phyloP scores from a whole-genome alignment of 73 alveolate genomes.

The Uronychia setigera region DNA sequence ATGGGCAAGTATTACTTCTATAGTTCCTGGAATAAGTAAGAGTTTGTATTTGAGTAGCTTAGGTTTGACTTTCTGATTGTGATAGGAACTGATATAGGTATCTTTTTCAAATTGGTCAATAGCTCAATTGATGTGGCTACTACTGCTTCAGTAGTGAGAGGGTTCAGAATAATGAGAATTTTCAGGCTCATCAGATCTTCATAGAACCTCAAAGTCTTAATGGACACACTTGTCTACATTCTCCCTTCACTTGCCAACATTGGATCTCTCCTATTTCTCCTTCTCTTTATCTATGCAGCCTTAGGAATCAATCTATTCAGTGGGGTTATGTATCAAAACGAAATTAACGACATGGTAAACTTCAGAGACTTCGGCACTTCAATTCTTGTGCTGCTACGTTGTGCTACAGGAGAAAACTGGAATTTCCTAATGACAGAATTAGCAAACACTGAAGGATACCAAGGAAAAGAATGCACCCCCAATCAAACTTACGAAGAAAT shows the following conservation, averaged over 20 bases:
- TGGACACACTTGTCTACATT: constrained; percentile 28
- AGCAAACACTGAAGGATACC: constrained; percentile 10
- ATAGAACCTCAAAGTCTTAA: constrained; percentile 1
- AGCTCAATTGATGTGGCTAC: constrained; percentile 13
- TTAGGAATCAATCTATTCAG: constrained; percentile 91
- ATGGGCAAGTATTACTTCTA: constrained; percentile 17
- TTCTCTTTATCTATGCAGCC: constrained; percentile 90
- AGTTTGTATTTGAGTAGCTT: background rate
- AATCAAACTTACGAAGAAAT: constrained; percentile 23
- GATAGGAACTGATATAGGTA: constrained; percentile 67
- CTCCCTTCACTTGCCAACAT: constrained; percentile 93
- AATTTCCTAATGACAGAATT: constrained; percentile 67
- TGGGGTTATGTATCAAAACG: constrained; percentile 58
- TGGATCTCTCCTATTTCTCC: constrained; percentile 80
- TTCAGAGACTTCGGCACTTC: constrained; percentile 81
- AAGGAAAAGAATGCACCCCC: constrained; percentile 27
- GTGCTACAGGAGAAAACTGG: constrained; percentile 96
- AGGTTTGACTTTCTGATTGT: constrained; percentile 11
- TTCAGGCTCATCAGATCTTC: background rate
- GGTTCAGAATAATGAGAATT: constrained; percentile 40
- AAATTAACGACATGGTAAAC: constrained; percentile 71
- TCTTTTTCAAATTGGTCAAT: constrained; percentile 61
- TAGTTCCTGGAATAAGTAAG: background rate
- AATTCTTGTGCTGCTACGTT: constrained; percentile 72
- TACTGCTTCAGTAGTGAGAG: constrained; percentile 31